These are phyloP conservation scores for Trypanosoma boissoni DNA, from an alignment of 208 protist species.

Conservation along the genomic window DNA sequence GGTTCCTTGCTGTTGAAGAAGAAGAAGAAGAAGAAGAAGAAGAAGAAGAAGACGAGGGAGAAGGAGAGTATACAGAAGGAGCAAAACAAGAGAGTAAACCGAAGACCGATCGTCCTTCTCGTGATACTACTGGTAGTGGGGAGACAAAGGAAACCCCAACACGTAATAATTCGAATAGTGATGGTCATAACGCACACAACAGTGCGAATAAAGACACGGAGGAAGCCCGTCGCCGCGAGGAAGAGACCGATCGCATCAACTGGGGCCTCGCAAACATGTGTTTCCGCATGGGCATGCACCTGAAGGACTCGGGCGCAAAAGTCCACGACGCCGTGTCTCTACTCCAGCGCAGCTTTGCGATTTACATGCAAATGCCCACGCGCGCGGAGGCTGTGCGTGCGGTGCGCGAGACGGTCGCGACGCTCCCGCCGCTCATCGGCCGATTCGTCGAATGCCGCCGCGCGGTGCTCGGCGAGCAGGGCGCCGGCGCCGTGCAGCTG, in stretches of 20 bases:
- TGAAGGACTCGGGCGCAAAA: conserved; percentile 40
- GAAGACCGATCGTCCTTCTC: too few relatives aligned
- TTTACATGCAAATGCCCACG: conserved; percentile 41
- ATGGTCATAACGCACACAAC: background rate
- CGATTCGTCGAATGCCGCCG: conserved; percentile 23
- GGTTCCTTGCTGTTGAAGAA: conserved; percentile 27
- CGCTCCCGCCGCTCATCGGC: conserved; percentile 50
- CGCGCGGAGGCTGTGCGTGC: conserved; percentile 16
- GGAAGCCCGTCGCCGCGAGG: background rate
- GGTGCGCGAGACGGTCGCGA: conserved; percentile 35
- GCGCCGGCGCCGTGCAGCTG: conserved; percentile 20
- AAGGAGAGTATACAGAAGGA: too few relatives aligned
- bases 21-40: conserved; percentile 12
- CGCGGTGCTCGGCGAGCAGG: conserved; percentile 12
- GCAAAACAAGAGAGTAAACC: too few relatives aligned
- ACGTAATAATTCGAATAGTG: background rate
- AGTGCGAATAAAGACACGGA: conserved; percentile 4
- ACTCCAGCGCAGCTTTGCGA: conserved; percentile 52
- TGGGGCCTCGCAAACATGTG: conserved; percentile 67
- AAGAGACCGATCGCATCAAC: conserved; percentile 40
- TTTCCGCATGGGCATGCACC: conserved; percentile 60
- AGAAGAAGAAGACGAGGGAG: background rate
- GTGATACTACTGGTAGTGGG: too few relatives aligned
- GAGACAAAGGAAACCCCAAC: too few relatives aligned
- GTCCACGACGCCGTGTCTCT: conserved; percentile 46